Percentiles rank a stretch among this genome's conserved stretches.
Evolutionary conservation across 2,329 filamentous ascomycete genomes (phyloP).

Genomic region (Claviceps paspali): DNA sequence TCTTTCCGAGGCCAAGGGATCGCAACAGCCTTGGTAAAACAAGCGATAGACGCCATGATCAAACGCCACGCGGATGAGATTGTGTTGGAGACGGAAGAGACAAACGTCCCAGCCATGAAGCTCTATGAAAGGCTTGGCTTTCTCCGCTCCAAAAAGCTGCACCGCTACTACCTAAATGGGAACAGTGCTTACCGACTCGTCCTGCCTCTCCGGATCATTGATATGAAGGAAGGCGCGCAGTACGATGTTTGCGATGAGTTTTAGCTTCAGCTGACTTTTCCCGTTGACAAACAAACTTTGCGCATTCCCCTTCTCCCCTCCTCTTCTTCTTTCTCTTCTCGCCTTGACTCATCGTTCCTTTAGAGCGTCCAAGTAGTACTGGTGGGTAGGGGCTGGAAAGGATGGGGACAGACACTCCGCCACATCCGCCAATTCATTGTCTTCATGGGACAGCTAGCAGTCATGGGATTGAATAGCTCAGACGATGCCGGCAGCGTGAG

Average conservation of each 20-base stretch:
- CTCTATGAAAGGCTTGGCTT: constrained; percentile 91
- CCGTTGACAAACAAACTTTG: not conserved
- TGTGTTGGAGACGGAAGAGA: constrained; percentile 89
- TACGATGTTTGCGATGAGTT: constrained; percentile 18
- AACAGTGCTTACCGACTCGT: constrained; percentile 87
- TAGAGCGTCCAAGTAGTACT: too few relatives aligned
- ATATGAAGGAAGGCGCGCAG: constrained; percentile 23
- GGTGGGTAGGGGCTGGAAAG: too few relatives aligned
- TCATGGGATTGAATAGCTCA: not conserved
- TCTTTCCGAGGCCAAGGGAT: constrained; percentile 72
- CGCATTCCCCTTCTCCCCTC: not conserved
- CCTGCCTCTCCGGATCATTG: constrained; percentile 51
- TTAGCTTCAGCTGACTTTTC: constrained; percentile 1
- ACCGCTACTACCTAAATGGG: constrained; percentile 92
- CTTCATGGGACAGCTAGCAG: not conserved
- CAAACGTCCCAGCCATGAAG: constrained; percentile 76
- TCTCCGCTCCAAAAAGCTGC: constrained; percentile 76
- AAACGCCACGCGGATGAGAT: constrained; percentile 78
- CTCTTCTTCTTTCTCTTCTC: not conserved
- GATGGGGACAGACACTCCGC: too few relatives aligned
- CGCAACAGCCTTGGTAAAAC: constrained; percentile 73
- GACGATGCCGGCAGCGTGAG: constrained; percentile 5
- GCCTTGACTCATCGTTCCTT: too few relatives aligned
- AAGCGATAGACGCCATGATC: constrained; percentile 84
- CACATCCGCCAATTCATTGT: not conserved